Base-by-base conservation (phyloP, 441 rosid genomes). In the Erodium trifolium region DNA sequence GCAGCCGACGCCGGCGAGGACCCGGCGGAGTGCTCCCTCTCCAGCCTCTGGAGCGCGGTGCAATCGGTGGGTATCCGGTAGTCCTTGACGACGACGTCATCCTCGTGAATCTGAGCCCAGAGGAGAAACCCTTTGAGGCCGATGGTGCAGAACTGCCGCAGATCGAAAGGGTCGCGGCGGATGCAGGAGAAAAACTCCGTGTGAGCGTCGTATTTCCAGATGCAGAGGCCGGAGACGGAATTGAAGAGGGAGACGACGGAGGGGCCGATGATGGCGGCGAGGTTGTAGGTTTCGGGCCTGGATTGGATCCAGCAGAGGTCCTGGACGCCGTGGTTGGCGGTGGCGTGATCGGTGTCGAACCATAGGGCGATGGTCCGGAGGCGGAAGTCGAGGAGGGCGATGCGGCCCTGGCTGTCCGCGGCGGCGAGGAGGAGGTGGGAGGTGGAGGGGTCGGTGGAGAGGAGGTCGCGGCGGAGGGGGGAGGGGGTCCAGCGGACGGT, bases 91-190 rank as follows among this genome's bases (percentile, higher is more conserved):
- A 75, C 77, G 41, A 93, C 76, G 13, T 86, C 87, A 4, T 81
- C 87, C 70, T 91, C 97, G 3, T 85, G 80, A 10, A 88, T 84
- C 74, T 80, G 89, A 51, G 89, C 76, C 13, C 96, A 91, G 68
- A 93, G 73, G 35, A 91, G 72, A 68, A 91, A 79, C 2, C 97
- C 97, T 76, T 87, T 88, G 63, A 89, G 85, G 17, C 96, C 92
- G 49, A 93, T 68, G 6, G 81, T 82, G 76, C 92, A 87, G 67
- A 90, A 85, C 77, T 88, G 99, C 77, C 96, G 93, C 69, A 86
- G 82, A 81, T 91, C 96, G 55, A 82, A 91, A 4, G 99, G 96
- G 83, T 93, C 93, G 13, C 93, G 92, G 57, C 92, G 93, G 73
- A 88, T 57, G 70, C 96, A 88, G 3, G 96, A 91, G 71, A 93